A percentile compares a stretch with the other conserved stretches of the same genome.
Conservation (phyloP, 441 rosid species). For the Isatis lusitanica region DNA sequence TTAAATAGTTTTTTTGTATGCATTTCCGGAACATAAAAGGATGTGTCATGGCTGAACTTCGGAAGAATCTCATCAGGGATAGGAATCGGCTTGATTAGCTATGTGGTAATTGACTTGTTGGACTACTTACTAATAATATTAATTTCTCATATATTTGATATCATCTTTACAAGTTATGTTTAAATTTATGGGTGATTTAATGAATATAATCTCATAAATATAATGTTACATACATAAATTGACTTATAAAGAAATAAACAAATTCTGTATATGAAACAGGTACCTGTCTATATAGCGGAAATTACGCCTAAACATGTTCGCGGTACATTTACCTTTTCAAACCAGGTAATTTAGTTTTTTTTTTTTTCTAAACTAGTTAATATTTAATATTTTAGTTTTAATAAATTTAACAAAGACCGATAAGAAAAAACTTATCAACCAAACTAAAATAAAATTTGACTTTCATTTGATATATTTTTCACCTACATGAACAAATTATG, state of each 20-base stretch:
- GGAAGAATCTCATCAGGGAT: constrained; percentile 59
- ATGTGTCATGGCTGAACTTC: constrained; percentile 49
- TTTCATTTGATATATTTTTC: too few species aligned
- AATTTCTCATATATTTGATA: background rate
- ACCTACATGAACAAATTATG: too few species aligned
- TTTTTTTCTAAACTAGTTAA: too few species aligned
- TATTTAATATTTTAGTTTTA: constrained; percentile 17
- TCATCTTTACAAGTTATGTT: background rate
- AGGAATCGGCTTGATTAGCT: constrained; percentile 54
- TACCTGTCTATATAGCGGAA: constrained; percentile 65
- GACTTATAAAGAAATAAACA: background rate
- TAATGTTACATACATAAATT: background rate
- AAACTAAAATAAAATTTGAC: too few species aligned
- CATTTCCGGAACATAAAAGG: constrained; percentile 30
- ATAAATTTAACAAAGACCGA: background rate
- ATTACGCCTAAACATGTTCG: constrained; percentile 60
- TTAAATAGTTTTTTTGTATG: background rate
- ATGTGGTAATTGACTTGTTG: constrained; percentile 45
- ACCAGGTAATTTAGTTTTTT: constrained; percentile 17
- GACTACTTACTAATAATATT: background rate
- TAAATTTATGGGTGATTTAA: background rate
- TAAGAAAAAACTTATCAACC: background rate
- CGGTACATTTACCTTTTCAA: constrained; percentile 51
- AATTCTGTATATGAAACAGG: constrained; percentile 33
- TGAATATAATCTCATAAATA: too few species aligned